A percentile compares a stretch with the other conserved stretches of the same genome.
Evolutionary conservation across 768 basidiomycete genomes (phyloP).

Genomic region (Mycena kentingensis): DNA sequence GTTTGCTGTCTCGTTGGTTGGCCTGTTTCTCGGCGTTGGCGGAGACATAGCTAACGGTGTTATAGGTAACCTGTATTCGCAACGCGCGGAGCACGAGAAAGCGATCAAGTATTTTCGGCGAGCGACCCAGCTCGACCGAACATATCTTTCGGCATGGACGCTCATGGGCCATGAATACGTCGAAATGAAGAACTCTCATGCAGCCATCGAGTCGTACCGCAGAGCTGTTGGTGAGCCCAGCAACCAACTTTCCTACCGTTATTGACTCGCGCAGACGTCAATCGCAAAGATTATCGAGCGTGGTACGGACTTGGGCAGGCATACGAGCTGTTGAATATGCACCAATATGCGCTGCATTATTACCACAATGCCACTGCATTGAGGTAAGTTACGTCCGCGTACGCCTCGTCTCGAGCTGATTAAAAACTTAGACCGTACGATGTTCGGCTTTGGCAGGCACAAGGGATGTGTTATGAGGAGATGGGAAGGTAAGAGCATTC

Average conservation of each 20-base stretch:
- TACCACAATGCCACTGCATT: constrained; percentile 95
- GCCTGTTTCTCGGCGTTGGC: constrained; percentile 29
- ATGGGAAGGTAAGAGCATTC: constrained; percentile 65
- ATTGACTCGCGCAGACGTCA: constrained; percentile 67
- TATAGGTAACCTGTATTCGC: constrained; percentile 95
- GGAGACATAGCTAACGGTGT: constrained; percentile 3
- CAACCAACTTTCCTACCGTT: not conserved
- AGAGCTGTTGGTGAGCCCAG: constrained; percentile 83
- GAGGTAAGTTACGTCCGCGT: constrained; percentile 52
- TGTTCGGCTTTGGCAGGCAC: constrained; percentile 92
- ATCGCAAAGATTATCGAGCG: constrained; percentile 94
- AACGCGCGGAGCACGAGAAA: constrained; percentile 92
- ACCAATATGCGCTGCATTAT: constrained; percentile 93
- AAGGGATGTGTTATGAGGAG: constrained; percentile 92
- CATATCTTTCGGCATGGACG: constrained; percentile 97
- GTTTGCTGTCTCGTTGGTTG: constrained; percentile 93
- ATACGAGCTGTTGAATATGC: constrained; percentile 96
- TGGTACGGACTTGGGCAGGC: constrained; percentile 99
- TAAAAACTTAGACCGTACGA: constrained; percentile 77
- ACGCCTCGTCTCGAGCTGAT: constrained; percentile 4
- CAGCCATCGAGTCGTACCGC: constrained; percentile 96
- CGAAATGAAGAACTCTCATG: constrained; percentile 99
- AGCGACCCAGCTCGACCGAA: constrained; percentile 92
- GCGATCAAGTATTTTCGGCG: constrained; percentile 94
- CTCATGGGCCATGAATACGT: constrained; percentile 99